Evolutionary conservation across 441 rosid species (phyloP).

Genomic region (Breynia disticha): DNA sequence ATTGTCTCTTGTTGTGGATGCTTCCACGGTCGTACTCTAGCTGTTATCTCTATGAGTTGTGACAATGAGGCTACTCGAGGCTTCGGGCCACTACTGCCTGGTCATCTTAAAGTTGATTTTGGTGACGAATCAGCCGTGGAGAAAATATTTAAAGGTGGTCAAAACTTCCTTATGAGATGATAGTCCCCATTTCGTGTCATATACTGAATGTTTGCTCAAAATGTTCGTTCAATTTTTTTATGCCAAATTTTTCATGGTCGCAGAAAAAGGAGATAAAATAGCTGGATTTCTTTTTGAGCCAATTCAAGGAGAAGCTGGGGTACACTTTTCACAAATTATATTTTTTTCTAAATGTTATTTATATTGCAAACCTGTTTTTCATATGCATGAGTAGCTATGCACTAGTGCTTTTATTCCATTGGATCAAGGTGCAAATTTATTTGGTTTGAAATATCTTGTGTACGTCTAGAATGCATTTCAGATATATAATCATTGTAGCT

Average conservation of each 20-base stretch:
- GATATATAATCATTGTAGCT: neutral
- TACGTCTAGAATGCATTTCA: neutral
- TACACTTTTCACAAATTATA: slow-evolving; percentile 26
- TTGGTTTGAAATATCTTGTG: neutral
- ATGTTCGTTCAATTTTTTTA: no score
- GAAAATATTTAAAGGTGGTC: slow-evolving; percentile 60
- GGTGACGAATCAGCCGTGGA: slow-evolving; percentile 66
- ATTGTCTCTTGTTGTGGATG: slow-evolving; percentile 96
- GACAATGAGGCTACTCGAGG: slow-evolving; percentile 94
- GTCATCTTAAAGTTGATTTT: slow-evolving; percentile 89
- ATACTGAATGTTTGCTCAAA: neutral
- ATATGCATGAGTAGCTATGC: neutral
- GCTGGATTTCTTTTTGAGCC: slow-evolving; percentile 97
- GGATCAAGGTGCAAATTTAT: neutral
- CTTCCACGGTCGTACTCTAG: slow-evolving; percentile 98
- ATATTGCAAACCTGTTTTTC: neutral
- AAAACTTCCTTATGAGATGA: neutral
- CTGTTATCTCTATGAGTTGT: slow-evolving; percentile 92
- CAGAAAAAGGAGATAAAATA: slow-evolving; percentile 68
- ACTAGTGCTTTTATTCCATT: neutral
- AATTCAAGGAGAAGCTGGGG: slow-evolving; percentile 99
- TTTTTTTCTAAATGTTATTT: slow-evolving; percentile 1
- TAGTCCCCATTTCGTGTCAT: neutral
- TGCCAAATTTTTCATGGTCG: slow-evolving; percentile 13
- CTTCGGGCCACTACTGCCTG: slow-evolving; percentile 83